These are phyloP conservation scores for Sporisorium iseilematis-ciliati DNA, from an alignment of 1,284 basidiomycete genomes.

Conservation along the genomic window DNA sequence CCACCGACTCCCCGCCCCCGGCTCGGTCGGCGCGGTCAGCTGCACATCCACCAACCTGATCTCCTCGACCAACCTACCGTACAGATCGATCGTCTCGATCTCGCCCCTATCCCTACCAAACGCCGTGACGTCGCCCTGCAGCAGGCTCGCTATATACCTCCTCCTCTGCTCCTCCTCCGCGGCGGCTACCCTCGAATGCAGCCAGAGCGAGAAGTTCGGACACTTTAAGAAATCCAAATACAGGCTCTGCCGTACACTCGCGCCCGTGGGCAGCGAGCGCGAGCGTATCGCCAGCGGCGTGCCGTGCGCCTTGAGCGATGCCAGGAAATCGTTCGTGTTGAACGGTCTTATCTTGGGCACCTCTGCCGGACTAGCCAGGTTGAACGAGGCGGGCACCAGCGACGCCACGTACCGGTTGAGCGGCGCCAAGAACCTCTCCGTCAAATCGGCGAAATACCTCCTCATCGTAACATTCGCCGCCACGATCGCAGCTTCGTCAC, in stretches of 20 bases:
- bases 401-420: conserved; percentile 93
- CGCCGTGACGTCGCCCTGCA: conserved; percentile 58
- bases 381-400: conserved; percentile 48
- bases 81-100: conserved; percentile 64
- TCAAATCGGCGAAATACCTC: conserved; percentile 86
- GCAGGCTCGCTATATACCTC: conserved; percentile 54
- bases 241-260: conserved; percentile 52
- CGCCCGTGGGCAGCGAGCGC: conserved; percentile 64
- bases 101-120: conserved; percentile 55
- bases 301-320: conserved; percentile 83
- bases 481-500: conserved; percentile 10
- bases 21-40: conserved; percentile 39
- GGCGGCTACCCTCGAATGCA: conserved; percentile 55
- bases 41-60: conserved; percentile 54
- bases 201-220: conserved; percentile 67
- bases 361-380: conserved; percentile 54
- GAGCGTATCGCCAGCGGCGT: conserved; percentile 64
- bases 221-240: conserved; percentile 65
- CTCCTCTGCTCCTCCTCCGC: conserved; percentile 64
- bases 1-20: conserved; percentile 59
- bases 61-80: conserved; percentile 56
- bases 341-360: conserved; percentile 75
- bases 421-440: conserved; percentile 88
- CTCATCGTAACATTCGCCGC: conserved; percentile 75
- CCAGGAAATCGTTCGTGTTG: conserved; percentile 81